Base-by-base conservation (phyloP, 345 rosid species). In the rapeseed (Brassica napus) region DNA sequence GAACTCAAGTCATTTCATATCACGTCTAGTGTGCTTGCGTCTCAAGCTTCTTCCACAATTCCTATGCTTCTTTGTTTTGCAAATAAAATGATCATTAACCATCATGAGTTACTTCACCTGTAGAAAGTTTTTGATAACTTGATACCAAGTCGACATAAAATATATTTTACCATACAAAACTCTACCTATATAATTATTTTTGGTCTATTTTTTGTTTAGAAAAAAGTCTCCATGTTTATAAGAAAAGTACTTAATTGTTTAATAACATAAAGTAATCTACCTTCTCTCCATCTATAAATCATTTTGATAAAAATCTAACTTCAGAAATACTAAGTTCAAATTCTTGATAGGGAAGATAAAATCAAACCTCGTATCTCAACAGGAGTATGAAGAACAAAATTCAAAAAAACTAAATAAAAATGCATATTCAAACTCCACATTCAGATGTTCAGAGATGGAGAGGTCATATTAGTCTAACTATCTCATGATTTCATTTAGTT, bases 21-120 rank as follows among this genome's bases (percentile, higher is more conserved):
- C 65, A 79, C 11, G 70, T 73, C 74, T 35, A 60, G 30, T 71
- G 18, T 71, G 72, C 62, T 73, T 39, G 47, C 62, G 69, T 49
- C 54, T 61, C 75, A 74, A 52, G 77, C 62, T 73, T 73, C 44
- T 73, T 79, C 69, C 69, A 60, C 23, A n/a, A 47, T 3, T 44
- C 26, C 11, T 10, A 79, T 58, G 77, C 68, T 70, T 72, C 10
- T 59, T 5, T 72, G 72, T 59, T 32, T 70, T 44, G 34, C 74
- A 23, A 32, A 73, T 65, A 28, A 57, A 65, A 52, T 0, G 5
- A 63, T 62, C 15, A 47, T 24, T 64, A 35, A 34, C 69, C 55
- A 69, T 47, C 63, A 77, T n/a, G 18, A 49, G 57, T 49, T 5
- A 49, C 57, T 49, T 49, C 18, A 49, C 18, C 18, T 15, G 34